phyloP scores from a whole-genome alignment of 768 basidiomycete species.

The Podaxis carcinomalis region DNA sequence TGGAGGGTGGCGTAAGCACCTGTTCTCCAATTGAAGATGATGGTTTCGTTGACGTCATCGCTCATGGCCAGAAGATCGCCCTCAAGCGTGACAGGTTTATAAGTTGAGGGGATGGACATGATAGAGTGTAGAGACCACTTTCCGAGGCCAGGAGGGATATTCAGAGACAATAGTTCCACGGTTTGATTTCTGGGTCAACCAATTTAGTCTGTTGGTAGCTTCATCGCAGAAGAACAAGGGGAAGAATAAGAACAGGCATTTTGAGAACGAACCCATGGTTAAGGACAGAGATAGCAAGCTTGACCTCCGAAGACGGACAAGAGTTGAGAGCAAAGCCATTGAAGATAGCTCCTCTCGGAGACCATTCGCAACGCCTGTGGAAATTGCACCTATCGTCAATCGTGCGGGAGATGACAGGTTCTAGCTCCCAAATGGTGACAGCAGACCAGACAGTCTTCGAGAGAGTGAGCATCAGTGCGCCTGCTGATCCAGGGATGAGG shows the following conservation, averaged over 20 bases:
- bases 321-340: constrained; percentile 48
- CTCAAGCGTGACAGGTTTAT: constrained; percentile 43
- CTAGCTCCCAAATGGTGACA: constrained; percentile 49
- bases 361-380: constrained; percentile 45
- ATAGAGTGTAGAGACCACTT: constrained; percentile 25
- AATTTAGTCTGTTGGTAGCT: constrained; percentile 11
- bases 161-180: constrained; percentile 30
- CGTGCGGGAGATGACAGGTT: constrained; percentile 21
- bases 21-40: constrained; percentile 53
- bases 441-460: constrained; percentile 61
- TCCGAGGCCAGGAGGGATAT: background rate
- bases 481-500: constrained; percentile 44
- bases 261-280: constrained; percentile 37
- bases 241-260: background rate
- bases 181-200: constrained; percentile 22
- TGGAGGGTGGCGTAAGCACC: constrained; percentile 42
- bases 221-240: background rate
- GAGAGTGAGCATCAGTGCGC: constrained; percentile 45
- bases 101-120: constrained; percentile 32
- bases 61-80: constrained; percentile 53
- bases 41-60: constrained; percentile 46
- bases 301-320: constrained; percentile 38
- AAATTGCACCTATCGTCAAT: constrained; percentile 41
- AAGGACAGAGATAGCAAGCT: constrained; percentile 47
- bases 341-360: constrained; percentile 47